phyloP scores from a whole-genome alignment of 176 grass and related monocot species.

The Rhynchospora breviuscula region DNA sequence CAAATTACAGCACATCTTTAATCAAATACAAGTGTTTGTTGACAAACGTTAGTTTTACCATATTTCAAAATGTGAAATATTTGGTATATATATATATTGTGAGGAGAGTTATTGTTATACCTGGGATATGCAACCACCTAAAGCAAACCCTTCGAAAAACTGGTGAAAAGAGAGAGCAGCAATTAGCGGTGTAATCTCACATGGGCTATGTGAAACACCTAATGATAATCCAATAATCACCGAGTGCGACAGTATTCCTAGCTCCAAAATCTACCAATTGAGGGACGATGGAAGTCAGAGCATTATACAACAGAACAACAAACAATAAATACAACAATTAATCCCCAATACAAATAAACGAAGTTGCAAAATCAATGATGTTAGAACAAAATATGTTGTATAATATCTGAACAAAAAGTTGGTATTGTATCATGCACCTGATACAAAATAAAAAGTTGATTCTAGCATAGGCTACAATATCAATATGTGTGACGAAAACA shows the following conservation, averaged over 20 bases:
- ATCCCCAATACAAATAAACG: not conserved
- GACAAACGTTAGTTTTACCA: not conserved
- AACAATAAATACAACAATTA: not conserved
- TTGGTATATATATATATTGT: not conserved
- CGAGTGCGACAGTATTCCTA: constrained; percentile 87
- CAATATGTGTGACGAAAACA: not conserved
- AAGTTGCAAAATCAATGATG: not conserved
- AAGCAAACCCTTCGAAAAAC: constrained; percentile 84
- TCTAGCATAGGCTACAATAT: not conserved
- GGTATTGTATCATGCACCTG: too few species aligned
- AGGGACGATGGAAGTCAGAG: not conserved
- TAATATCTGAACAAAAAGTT: not conserved
- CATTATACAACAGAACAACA: not conserved
- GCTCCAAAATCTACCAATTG: constrained; percentile 54
- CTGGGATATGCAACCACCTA: constrained; percentile 80
- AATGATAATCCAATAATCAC: constrained; percentile 74
- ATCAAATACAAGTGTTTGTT: not conserved
- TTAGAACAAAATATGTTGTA: not conserved
- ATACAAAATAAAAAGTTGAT: too few species aligned
- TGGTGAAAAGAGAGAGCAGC: constrained; percentile 81
- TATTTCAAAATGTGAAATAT: not conserved
- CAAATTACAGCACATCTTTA: not conserved
- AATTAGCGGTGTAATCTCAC: constrained; percentile 62
- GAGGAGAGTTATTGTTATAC: constrained; percentile 19
- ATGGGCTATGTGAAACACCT: constrained; percentile 69